Conservation (phyloP, 2,329 filamentous ascomycete genomes). For the Dactylellina cionopaga region DNA sequence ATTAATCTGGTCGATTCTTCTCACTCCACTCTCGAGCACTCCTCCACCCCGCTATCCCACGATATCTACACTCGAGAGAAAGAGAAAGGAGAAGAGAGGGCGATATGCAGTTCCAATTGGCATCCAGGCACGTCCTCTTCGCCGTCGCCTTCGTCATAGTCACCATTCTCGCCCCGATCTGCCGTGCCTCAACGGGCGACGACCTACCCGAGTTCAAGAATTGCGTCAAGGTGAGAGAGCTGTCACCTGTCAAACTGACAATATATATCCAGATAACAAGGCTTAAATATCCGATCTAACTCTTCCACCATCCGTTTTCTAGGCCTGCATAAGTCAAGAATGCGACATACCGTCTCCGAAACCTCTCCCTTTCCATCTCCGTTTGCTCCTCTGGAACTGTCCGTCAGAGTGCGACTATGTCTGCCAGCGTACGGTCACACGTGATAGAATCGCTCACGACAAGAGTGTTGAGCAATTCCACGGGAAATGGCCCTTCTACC, state of each 20-base stretch:
- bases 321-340: conserved; percentile 38
- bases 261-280: too few relatives aligned
- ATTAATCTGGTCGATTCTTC: too few relatives aligned
- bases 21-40: too few relatives aligned
- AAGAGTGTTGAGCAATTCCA: conserved; percentile 88
- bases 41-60: too few relatives aligned
- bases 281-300: not conserved
- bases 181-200: conserved; percentile 80
- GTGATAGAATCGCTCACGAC: conserved; percentile 72
- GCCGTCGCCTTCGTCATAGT: conserved; percentile 59
- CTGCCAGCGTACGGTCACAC: conserved; percentile 92
- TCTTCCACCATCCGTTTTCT: not conserved
- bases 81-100: not conserved
- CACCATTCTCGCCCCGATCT: conserved; percentile 60
- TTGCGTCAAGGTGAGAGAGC: conserved; percentile 77
- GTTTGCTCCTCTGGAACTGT: conserved; percentile 91
- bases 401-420: conserved; percentile 95
- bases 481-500: conserved; percentile 97
- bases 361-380: conserved; percentile 73
- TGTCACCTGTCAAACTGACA: not conserved
- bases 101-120: not conserved
- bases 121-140: conserved; percentile 3
- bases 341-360: conserved; percentile 33
- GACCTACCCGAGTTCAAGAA: conserved; percentile 84
- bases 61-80: not conserved